A percentile compares a stretch with the other conserved stretches of the same genome.
These are phyloP conservation scores for Plectosphaerella cucumerina DNA, from an alignment of 2,329 filamentous ascomycete genomes.

Conservation along the genomic window DNA sequence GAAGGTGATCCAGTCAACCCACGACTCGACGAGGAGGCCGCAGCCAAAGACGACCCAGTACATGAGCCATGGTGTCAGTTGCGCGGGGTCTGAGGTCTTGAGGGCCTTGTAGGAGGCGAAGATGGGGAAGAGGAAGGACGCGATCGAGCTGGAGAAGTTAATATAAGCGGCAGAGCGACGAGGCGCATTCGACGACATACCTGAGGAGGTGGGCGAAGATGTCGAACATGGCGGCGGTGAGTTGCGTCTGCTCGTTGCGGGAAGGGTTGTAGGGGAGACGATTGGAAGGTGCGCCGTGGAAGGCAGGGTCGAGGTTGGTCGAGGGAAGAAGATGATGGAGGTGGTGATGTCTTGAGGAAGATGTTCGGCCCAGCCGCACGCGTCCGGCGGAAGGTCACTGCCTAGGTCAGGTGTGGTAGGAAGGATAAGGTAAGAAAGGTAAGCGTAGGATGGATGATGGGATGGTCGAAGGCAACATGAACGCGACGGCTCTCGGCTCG, in stretches of 20 bases:
- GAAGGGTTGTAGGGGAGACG: background rate
- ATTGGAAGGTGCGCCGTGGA: background rate
- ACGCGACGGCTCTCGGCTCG: too few relatives aligned
- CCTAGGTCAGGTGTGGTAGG: background rate
- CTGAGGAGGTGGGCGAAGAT: conserved; percentile 73
- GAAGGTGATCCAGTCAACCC: conserved; percentile 78
- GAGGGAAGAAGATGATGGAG: background rate
- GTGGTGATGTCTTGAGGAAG: background rate
- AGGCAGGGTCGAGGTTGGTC: background rate
- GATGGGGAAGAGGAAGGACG: conserved; percentile 88
- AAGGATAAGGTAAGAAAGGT: background rate
- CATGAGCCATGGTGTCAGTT: conserved; percentile 96
- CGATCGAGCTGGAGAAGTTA: conserved; percentile 59
- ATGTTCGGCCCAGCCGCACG: background rate
- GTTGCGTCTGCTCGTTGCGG: background rate
- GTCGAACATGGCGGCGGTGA: conserved; percentile 60
- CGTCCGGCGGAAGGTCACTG: background rate
- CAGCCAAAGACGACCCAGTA: conserved; percentile 95
- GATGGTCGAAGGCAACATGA: too few relatives aligned
- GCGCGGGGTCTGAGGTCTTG: conserved; percentile 82
- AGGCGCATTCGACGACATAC: conserved; percentile 45
- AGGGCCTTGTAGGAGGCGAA: conserved; percentile 98
- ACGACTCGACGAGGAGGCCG: conserved; percentile 77
- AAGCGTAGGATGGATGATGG: background rate
- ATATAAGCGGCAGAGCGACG: background rate